phyloP scores from a whole-genome alignment of 1,284 basidiomycete genomes.

The Tylopilus sp. region DNA sequence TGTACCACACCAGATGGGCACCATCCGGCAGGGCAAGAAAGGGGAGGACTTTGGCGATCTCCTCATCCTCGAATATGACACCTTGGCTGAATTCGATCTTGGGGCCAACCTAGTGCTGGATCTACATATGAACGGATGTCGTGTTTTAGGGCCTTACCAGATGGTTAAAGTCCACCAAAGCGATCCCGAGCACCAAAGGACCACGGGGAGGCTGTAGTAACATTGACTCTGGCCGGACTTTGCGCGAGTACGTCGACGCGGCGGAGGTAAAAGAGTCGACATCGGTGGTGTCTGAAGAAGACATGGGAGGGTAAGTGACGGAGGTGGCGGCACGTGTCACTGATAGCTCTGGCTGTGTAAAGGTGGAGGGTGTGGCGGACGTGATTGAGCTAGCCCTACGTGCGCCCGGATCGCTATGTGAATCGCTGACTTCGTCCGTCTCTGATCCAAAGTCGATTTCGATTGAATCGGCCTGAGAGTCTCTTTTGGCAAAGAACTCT shows the following conservation, averaged over 20 bases:
- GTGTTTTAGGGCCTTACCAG: constrained; percentile 47
- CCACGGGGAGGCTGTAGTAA: constrained; percentile 55
- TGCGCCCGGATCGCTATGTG: constrained; percentile 32
- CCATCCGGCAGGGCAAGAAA: constrained; percentile 98
- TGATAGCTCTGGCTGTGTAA: constrained; percentile 33
- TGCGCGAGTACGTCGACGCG: constrained; percentile 63
- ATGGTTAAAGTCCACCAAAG: constrained; percentile 89
- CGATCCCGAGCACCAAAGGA: constrained; percentile 75
- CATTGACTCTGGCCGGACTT: constrained; percentile 73
- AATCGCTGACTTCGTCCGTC: constrained; percentile 48
- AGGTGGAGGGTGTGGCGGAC: constrained; percentile 45
- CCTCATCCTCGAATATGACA: constrained; percentile 75
- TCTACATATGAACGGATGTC: constrained; percentile 13
- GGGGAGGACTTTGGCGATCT: constrained; percentile 79
- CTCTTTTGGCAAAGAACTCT: constrained; percentile 40
- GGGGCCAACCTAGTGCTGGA: constrained; percentile 71
- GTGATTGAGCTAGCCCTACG: constrained; percentile 46
- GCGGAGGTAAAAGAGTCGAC: constrained; percentile 59
- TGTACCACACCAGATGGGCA: constrained; percentile 75
- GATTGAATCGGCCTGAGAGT: constrained; percentile 45
- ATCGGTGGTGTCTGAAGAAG: constrained; percentile 45
- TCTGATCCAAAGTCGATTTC: constrained; percentile 54
- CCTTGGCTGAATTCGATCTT: constrained; percentile 79
- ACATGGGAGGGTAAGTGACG: constrained; percentile 57
- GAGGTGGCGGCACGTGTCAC: constrained; percentile 31